Conservation (phyloP, 2,329 filamentous ascomycete genomes). For the Colletotrichum chlorophyti region DNA sequence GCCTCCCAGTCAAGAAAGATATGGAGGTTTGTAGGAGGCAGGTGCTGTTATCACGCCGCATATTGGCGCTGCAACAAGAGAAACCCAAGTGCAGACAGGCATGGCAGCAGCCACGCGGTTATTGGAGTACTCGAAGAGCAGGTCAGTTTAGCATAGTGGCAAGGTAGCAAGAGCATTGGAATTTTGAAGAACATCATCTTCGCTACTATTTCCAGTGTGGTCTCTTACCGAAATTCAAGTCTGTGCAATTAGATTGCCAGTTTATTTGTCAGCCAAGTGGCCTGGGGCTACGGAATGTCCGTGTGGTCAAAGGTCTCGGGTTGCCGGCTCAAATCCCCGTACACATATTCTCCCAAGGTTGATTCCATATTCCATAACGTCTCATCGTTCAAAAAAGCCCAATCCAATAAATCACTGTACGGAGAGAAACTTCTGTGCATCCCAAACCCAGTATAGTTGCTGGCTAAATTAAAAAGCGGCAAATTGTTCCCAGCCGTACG, state of each 20-base stretch:
- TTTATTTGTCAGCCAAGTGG: no score
- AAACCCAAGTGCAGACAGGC: slow-evolving; percentile 39
- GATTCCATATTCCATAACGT: slow-evolving; percentile 31
- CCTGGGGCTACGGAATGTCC: neutral
- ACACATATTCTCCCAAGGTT: slow-evolving; percentile 29
- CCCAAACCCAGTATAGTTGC: neutral
- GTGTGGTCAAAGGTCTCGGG: neutral
- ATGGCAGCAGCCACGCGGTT: slow-evolving; percentile 35
- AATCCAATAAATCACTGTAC: slow-evolving; percentile 3
- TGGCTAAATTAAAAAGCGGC: neutral
- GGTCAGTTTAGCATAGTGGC: no score
- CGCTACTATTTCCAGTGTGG: no score
- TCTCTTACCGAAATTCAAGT: no score
- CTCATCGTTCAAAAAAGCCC: slow-evolving; percentile 30
- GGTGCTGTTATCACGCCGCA: slow-evolving; percentile 51
- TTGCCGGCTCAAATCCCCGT: slow-evolving; percentile 20
- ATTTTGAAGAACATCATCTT: no score
- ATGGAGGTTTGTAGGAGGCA: slow-evolving; percentile 41
- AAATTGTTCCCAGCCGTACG: neutral
- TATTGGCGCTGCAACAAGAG: slow-evolving; percentile 50
- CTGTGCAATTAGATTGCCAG: no score
- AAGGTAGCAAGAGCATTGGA: neutral
- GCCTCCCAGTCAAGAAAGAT: slow-evolving; percentile 43
- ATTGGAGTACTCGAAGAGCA: slow-evolving; percentile 28
- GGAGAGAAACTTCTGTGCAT: neutral